phyloP scores from a whole-genome alignment of 2,329 filamentous ascomycete species.

The Cyclaneusma minus region DNA sequence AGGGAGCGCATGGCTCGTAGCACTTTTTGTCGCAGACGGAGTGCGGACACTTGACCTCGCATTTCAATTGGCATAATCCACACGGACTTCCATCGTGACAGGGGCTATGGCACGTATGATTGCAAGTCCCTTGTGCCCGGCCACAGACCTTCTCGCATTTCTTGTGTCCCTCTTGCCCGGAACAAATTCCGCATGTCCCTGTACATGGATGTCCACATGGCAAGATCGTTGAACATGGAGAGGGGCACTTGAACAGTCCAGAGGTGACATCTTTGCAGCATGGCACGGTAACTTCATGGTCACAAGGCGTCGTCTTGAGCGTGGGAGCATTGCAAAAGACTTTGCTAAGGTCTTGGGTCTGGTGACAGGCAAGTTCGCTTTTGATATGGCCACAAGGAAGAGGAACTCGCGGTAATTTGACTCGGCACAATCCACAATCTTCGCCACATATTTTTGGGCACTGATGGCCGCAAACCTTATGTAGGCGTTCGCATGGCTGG shows the following conservation, averaged over 20 bases:
- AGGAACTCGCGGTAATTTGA: constrained; percentile 16
- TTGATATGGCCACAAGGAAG: constrained; percentile 25
- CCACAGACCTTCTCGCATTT: constrained; percentile 24
- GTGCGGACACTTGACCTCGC: constrained; percentile 38
- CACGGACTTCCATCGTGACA: constrained; percentile 37
- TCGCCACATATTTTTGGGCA: constrained; percentile 29
- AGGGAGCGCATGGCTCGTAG: constrained; percentile 29
- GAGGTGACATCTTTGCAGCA: constrained; percentile 31
- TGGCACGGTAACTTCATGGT: constrained; percentile 30
- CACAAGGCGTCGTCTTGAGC: constrained; percentile 35
- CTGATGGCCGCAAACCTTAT: constrained; percentile 26
- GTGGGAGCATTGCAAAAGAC: constrained; percentile 34
- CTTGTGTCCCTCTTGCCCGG: constrained; percentile 11
- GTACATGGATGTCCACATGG: constrained; percentile 44
- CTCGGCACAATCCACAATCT: constrained; percentile 22
- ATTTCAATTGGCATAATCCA: constrained; percentile 27
- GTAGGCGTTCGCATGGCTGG: constrained; percentile 26
- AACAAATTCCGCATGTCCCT: constrained; percentile 33
- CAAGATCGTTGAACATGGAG: constrained; percentile 26
- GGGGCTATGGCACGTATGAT: constrained; percentile 29
- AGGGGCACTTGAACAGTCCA: constrained; percentile 27
- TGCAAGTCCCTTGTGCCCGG: constrained; percentile 33
- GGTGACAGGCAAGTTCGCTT: constrained; percentile 20
- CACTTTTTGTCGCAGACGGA: constrained; percentile 36
- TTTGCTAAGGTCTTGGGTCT: constrained; percentile 24